Conservation (phyloP, 2,329 filamentous ascomycete species). For the Botrytis aclada region DNA sequence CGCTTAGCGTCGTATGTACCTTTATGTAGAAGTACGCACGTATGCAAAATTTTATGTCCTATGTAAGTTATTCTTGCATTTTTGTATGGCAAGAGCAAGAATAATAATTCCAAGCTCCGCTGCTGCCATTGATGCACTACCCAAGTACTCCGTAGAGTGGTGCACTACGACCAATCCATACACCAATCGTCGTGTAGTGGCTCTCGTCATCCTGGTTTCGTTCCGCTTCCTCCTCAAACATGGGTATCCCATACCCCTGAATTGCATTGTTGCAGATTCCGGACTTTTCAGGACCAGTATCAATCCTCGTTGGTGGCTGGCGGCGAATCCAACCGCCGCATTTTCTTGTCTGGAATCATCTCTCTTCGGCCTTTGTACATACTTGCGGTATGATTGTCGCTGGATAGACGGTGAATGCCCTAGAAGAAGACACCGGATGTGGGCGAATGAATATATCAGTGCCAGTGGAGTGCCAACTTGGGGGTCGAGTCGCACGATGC, state of each 20-base stretch:
- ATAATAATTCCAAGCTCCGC: background rate
- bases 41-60: background rate
- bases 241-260: conserved; percentile 22
- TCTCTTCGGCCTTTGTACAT: conserved; percentile 1
- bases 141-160: background rate
- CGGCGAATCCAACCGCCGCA: conserved; percentile 20
- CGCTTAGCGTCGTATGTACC: background rate
- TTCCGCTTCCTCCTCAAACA: conserved; percentile 20
- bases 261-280: conserved; percentile 18
- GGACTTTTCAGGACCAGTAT: conserved; percentile 13
- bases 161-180: conserved; percentile 16
- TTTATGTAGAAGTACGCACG: background rate
- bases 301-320: conserved; percentile 20
- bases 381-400: conserved; percentile 1
- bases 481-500: conserved; percentile 12
- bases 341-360: conserved; percentile 6
- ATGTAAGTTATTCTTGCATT: background rate
- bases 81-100: background rate
- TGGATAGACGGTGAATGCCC: background rate
- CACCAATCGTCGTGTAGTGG: conserved; percentile 18
- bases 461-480: background rate
- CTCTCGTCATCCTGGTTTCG: conserved; percentile 22
- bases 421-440: background rate
- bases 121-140: conserved; percentile 6
- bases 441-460: background rate